phyloP scores from a whole-genome alignment of 1,284 basidiomycete species.

The Pisolithus thermaeus region DNA sequence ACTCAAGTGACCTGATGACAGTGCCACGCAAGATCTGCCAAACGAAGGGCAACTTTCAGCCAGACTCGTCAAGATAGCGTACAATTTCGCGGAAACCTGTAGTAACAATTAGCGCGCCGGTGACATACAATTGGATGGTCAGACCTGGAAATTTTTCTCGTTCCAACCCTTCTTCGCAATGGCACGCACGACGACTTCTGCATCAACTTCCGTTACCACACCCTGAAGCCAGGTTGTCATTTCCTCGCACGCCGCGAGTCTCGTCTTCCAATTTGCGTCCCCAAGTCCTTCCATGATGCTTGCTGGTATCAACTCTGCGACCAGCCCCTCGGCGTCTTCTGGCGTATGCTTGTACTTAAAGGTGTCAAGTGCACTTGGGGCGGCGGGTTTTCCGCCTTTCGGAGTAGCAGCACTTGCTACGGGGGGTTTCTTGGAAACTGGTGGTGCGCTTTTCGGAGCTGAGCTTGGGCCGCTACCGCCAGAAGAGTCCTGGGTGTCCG shows the following conservation, averaged over 20 bases:
- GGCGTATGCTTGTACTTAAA: constrained; percentile 90
- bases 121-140: constrained; percentile 14
- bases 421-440: constrained; percentile 43
- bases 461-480: constrained; percentile 22
- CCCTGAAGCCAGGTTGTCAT: constrained; percentile 81
- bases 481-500: constrained; percentile 19
- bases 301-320: constrained; percentile 70
- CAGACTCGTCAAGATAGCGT: constrained; percentile 68
- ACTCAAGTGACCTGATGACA: constrained; percentile 80
- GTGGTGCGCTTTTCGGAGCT: constrained; percentile 27
- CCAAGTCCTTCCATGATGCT: constrained; percentile 69
- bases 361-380: constrained; percentile 62
- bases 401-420: constrained; percentile 31
- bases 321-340: constrained; percentile 88
- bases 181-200: constrained; percentile 88
- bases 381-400: constrained; percentile 48
- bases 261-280: constrained; percentile 91
- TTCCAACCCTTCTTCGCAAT: constrained; percentile 93
- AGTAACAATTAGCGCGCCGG: constrained; percentile 3
- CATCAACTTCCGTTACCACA: constrained; percentile 66
- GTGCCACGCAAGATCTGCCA: constrained; percentile 78
- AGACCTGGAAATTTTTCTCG: constrained; percentile 97
- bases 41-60: constrained; percentile 82
- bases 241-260: constrained; percentile 84
- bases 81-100: constrained; percentile 86